A percentile compares a stretch with the other conserved stretches of the same genome.
Evolutionary conservation across 2,329 filamentous ascomycete genomes (phyloP).

Genomic region (Exophiala sideris): DNA sequence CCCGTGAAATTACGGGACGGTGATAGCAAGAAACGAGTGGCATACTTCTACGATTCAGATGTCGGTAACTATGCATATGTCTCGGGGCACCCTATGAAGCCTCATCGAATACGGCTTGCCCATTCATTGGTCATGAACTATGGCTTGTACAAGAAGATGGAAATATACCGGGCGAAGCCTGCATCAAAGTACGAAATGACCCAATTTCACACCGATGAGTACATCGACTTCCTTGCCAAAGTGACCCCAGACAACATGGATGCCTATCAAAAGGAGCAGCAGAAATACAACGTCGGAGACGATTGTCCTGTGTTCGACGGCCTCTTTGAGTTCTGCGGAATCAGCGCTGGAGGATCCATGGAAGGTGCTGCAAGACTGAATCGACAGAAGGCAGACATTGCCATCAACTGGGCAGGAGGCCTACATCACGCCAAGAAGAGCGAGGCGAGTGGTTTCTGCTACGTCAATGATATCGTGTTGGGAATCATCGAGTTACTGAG

Average conservation of each 20-base stretch:
- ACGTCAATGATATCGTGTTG: constrained; percentile 80
- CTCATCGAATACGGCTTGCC: constrained; percentile 65
- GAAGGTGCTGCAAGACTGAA: constrained; percentile 67
- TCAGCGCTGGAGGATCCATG: constrained; percentile 68
- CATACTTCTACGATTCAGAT: constrained; percentile 98
- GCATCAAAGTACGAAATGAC: constrained; percentile 68
- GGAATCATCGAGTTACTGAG: constrained; percentile 63
- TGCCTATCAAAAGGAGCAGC: constrained; percentile 82
- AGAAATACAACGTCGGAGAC: constrained; percentile 68
- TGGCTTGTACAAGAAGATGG: constrained; percentile 69
- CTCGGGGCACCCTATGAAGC: constrained; percentile 66
- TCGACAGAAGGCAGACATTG: constrained; percentile 65
- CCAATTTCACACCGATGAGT: constrained; percentile 71
- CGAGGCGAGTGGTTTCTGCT: constrained; percentile 94
- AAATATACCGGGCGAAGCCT: constrained; percentile 76
- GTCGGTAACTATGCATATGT: constrained; percentile 98
- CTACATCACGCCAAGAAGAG: constrained; percentile 95
- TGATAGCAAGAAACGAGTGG: constrained; percentile 72
- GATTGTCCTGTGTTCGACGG: constrained; percentile 66
- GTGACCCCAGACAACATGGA: constrained; percentile 99
- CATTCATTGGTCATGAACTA: constrained; percentile 68
- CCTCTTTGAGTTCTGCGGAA: constrained; percentile 67
- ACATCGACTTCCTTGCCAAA: constrained; percentile 71
- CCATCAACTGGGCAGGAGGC: constrained; percentile 86
- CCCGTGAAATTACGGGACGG: constrained; percentile 44